phyloP scores from a whole-genome alignment of 495 filamentous ascomycete genomes.

The Penicillium canariense region DNA sequence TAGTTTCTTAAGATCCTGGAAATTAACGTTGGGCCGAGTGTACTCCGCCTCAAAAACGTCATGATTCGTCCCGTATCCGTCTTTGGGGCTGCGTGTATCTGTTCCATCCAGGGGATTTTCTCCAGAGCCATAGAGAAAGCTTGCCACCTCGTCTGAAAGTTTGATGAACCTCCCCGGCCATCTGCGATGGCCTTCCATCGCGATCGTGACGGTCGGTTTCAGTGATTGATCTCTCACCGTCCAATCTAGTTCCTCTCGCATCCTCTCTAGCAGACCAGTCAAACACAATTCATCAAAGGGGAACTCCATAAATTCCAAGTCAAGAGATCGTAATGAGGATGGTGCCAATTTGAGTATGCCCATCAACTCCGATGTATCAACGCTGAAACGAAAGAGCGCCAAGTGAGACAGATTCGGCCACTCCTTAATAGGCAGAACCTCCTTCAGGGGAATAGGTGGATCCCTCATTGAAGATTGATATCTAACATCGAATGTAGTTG shows the following conservation, averaged over 20 bases:
- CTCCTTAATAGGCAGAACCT: slow-evolving; percentile 12
- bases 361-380: slow-evolving; percentile 10
- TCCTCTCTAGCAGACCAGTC: slow-evolving; percentile 18
- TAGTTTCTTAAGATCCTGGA: slow-evolving; percentile 2
- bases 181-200: slow-evolving; percentile 7
- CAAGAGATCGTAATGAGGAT: slow-evolving; percentile 11
- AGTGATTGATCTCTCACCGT: slow-evolving; percentile 9
- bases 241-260: slow-evolving; percentile 16
- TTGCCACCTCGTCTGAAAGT: slow-evolving; percentile 15
- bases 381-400: neutral
- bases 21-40: slow-evolving; percentile 15
- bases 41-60: slow-evolving; percentile 17
- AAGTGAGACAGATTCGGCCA: slow-evolving; percentile 15
- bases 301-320: slow-evolving; percentile 14
- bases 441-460: slow-evolving; percentile 10
- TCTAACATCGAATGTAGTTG: slow-evolving; percentile 8
- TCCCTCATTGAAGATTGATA: slow-evolving; percentile 5
- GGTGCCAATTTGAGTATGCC: slow-evolving; percentile 5
- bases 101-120: slow-evolving; percentile 13
- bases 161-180: slow-evolving; percentile 12
- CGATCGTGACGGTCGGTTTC: slow-evolving; percentile 14
- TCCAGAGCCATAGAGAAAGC: slow-evolving; percentile 17
- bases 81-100: slow-evolving; percentile 9
- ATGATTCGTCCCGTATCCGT: slow-evolving; percentile 9
- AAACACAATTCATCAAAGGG: slow-evolving; percentile 6